These are phyloP conservation scores for Isabelozyma pseudorhagii DNA, from an alignment of 805 yeast species.

Conservation along the genomic window DNA sequence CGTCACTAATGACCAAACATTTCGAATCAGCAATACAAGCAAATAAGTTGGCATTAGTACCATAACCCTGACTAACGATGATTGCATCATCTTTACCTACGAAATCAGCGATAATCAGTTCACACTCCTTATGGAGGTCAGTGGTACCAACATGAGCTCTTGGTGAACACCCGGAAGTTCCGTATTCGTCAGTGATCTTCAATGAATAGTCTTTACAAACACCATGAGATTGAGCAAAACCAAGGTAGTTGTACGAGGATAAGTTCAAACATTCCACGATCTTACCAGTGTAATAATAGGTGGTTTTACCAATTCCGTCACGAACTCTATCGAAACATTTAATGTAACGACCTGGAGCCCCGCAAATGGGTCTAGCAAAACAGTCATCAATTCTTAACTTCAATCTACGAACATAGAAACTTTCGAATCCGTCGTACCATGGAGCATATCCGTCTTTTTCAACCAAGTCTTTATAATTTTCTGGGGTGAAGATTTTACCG, in stretches of 20 bases:
- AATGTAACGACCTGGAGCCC: constrained; percentile 93
- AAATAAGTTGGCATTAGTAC: constrained; percentile 89
- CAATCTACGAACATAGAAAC: constrained; percentile 88
- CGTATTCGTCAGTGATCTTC: constrained; percentile 60
- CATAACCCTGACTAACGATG: constrained; percentile 91
- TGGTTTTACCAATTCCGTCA: constrained; percentile 49
- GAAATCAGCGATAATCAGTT: constrained; percentile 73
- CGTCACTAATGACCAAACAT: constrained; percentile 90
- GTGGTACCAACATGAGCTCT: constrained; percentile 72
- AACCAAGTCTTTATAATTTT: constrained; percentile 60
- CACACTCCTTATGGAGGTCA: constrained; percentile 72
- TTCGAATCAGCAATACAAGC: constrained; percentile 79
- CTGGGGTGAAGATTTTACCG: constrained; percentile 70
- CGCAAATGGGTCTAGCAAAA: constrained; percentile 93
- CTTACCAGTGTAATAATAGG: constrained; percentile 72
- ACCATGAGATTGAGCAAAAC: constrained; percentile 95
- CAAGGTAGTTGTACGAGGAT: constrained; percentile 89
- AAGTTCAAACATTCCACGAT: constrained; percentile 78
- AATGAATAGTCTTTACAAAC: constrained; percentile 80
- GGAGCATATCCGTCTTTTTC: constrained; percentile 93
- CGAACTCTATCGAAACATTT: constrained; percentile 76
- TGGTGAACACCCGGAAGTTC: constrained; percentile 78
- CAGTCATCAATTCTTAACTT: constrained; percentile 91
- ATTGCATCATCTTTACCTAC: constrained; percentile 88
- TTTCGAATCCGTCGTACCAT: constrained; percentile 89